Base-by-base conservation (phyloP, 306 rosid species). In the Urtica urens region DNA sequence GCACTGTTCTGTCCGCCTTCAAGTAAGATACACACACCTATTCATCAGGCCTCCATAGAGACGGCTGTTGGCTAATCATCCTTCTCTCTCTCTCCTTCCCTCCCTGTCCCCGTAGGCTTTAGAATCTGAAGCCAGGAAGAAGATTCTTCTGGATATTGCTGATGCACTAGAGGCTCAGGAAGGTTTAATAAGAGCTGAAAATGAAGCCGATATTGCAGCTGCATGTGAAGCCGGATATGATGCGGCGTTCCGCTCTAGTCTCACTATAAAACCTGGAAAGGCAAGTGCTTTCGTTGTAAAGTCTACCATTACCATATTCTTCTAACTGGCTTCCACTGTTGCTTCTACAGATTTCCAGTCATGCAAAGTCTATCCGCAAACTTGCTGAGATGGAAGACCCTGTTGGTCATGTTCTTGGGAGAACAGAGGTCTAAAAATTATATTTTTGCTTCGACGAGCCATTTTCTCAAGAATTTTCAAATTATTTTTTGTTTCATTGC, bases 381-480 rank as follows among this genome's bases (percentile, higher is more conserved):
- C 72, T 88, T 54, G 95, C 95, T 2, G 72, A 81, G 57, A 81
- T 84, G 95, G 75, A 78, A 38, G 97, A 88, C 55, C 93, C 97
- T 51, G 31, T 88, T 53, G 93, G 90, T 57, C 78, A 60, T 43
- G 64, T 81, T 60, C 69, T 79, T 29, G 72, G 59, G 78, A 81
- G 75, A 77, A 81, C 72, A 14, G 95, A 83, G 86, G 97, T 90
- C 39, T 51, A 57, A 59, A 51, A 27, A 6, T 52, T 38, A 44
- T 24, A 64, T 62, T 37, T 35, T 35, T 35, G 40, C n/a, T 35
- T 35, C n/a, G n/a, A n/a, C n/a, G n/a, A n/a, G n/a, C n/a, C n/a
- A n/a, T n/a, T 13, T 9, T 9, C n/a, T 35, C n/a, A 35, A 35
- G 21, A 45, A 14, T 46, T n/a, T 10, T 42, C 14, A 22, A 16